phyloP scores from a whole-genome alignment of 2,329 filamentous ascomycete species.

The Kalaharituber pfeilii region DNA sequence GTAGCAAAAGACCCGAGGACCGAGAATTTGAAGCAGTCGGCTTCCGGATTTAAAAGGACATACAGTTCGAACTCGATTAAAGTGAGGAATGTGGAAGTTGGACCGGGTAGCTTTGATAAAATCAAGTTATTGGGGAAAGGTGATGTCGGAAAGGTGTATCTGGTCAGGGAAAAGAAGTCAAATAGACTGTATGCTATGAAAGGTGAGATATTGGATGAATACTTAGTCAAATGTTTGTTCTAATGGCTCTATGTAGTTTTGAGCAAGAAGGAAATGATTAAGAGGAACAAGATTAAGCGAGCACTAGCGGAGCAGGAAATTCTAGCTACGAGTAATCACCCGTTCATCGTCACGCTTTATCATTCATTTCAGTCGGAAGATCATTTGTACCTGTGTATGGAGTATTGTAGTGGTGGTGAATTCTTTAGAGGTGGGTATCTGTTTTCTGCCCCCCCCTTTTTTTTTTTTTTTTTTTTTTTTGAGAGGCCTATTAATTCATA shows the following conservation, averaged over 20 bases:
- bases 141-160: conserved; percentile 94
- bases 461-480: conserved; percentile 3
- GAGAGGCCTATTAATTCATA: too few species aligned
- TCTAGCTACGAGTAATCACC: conserved; percentile 92
- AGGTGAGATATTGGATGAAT: conserved; percentile 36
- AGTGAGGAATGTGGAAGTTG: conserved; percentile 89
- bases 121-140: conserved; percentile 99
- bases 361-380: conserved; percentile 99
- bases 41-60: conserved; percentile 77
- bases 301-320: conserved; percentile 96
- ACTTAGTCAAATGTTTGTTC: conserved; percentile 3
- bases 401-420: conserved; percentile 96
- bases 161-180: conserved; percentile 96
- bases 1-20: conserved; percentile 29
- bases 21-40: conserved; percentile 38
- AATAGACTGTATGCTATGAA: conserved; percentile 95
- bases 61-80: conserved; percentile 99
- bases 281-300: conserved; percentile 99
- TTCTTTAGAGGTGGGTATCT: conserved; percentile 56
- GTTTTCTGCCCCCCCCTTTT: not conserved
- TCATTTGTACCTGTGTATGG: conserved; percentile 98
- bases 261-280: conserved; percentile 99
- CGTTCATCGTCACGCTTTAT: conserved; percentile 95
- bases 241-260: conserved; percentile 43
- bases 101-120: conserved; percentile 93